phyloP scores from a whole-genome alignment of 2,329 filamentous ascomycete genomes.

The Botrytis pseudocinerea region DNA sequence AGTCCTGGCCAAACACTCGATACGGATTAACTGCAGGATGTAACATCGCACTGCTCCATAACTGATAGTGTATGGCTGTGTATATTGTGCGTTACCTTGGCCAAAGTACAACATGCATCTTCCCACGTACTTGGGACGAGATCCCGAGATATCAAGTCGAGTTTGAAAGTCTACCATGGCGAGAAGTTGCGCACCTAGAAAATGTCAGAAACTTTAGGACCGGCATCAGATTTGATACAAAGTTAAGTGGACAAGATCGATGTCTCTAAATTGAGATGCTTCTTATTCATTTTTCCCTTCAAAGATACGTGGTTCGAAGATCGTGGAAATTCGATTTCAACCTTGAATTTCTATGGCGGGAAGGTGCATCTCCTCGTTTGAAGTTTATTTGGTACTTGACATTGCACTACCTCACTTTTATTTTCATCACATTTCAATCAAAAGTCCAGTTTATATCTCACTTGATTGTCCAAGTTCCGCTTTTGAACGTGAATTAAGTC shows the following conservation, averaged over 20 bases:
- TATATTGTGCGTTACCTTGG: neutral
- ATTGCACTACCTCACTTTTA: neutral
- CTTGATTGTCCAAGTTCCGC: neutral
- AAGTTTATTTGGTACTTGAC: neutral
- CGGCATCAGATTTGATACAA: neutral
- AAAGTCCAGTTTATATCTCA: neutral
- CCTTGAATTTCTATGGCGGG: neutral
- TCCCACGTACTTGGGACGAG: neutral
- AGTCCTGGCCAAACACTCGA: too few species aligned
- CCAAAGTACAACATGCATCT: neutral
- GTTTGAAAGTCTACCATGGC: neutral
- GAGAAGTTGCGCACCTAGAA: neutral
- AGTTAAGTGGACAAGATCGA: neutral
- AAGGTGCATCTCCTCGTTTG: constrained; percentile 15
- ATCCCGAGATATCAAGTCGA: neutral
- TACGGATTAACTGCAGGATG: neutral
- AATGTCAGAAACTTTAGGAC: too few species aligned
- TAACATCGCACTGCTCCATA: neutral
- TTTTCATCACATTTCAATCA: neutral
- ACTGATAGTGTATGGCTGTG: neutral
- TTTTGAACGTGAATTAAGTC: neutral
- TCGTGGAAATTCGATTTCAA: too few species aligned
- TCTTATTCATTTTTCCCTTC: too few species aligned
- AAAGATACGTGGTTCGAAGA: neutral
- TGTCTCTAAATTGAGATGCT: neutral